These are phyloP conservation scores for Neonectria faginata DNA, from an alignment of 2,329 filamentous ascomycete genomes.

Conservation along the genomic window DNA sequence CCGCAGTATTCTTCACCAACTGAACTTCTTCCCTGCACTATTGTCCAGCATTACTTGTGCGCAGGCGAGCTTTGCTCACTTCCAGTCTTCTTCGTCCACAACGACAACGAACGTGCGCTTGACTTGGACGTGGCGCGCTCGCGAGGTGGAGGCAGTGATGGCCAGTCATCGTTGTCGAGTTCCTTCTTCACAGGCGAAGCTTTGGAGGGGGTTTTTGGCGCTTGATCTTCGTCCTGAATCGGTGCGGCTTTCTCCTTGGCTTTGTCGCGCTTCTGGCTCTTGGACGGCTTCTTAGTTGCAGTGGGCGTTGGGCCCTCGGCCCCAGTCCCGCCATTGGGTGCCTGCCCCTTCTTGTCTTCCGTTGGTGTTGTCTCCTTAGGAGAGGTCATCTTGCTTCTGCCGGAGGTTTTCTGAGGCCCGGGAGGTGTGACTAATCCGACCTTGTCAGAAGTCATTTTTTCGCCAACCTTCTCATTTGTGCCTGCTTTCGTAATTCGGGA, in stretches of 20 bases:
- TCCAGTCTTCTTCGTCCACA: constrained; percentile 33
- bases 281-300: constrained; percentile 33
- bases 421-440: background rate
- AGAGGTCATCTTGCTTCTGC: constrained; percentile 8
- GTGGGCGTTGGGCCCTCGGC: background rate
- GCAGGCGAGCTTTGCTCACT: constrained; percentile 29
- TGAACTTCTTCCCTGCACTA: background rate
- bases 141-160: constrained; percentile 41
- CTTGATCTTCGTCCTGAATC: background rate
- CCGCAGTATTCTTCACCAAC: background rate
- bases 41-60: constrained; percentile 15
- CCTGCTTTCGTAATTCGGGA: constrained; percentile 13
- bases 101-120: constrained; percentile 39
- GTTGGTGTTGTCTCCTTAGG: background rate
- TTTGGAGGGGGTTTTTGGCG: constrained; percentile 31
- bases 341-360: constrained; percentile 18
- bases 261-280: constrained; percentile 32
- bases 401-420: constrained; percentile 15
- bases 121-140: constrained; percentile 42
- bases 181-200: constrained; percentile 22
- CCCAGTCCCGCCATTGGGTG: background rate
- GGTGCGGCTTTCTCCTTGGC: constrained; percentile 27
- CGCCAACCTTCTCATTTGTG: background rate
- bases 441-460: background rate
- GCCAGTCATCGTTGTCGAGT: constrained; percentile 44